Evolutionary conservation across 176 grass and related monocot genomes (phyloP), one percentile per base, ranked within the genome.

Genomic region (Ananas comosus): DNA sequence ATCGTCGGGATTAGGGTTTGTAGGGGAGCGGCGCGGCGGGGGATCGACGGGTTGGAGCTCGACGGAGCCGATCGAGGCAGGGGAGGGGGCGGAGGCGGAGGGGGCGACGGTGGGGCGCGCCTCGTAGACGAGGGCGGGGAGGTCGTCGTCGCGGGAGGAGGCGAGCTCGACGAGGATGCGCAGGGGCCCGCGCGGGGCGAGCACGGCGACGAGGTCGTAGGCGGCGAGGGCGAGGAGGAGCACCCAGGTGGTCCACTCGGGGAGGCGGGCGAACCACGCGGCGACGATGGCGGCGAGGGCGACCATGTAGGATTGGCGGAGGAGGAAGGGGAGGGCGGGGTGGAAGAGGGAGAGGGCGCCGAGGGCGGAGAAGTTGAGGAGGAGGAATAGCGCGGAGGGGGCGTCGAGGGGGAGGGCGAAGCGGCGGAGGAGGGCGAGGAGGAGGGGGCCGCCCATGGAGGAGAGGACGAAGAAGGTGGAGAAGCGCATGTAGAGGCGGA

Each of bases 221-320:
- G 88, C 10, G 2, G 89, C 86, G 64, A 99, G 94, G 16, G 94
- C 94, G 58, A 97, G 50, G 24, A 97, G 93, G 63, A 97, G 85
- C 48, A 80, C 78, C 93, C 93, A 97, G 33, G 93, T 99, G 21
- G 94, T 99, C 94, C 94, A 99, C 63, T 99, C 94, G 0, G 94
- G 89, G 29, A 99, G 79, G 69, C 79, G 77, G 48, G 89, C 81
- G 65, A 99, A 86, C 94, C 94, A 99, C 27, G 85, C 82, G 3
- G 94, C 94, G 23, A 99, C 94, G 49, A 99, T 90, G 77, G 84
- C 94, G 2, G 89, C 94, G 33, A 99, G 74, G 13, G 80, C 67
- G 65, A 99, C 89, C 86, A 93, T 92, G 78, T 93, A 99, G 1
- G 82, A 80, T 76, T 99, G 94, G 67, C 89, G 94, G 48, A 99